Conservation (phyloP, 352 stramenopile species). For the Globisporangium mamillatum region DNA sequence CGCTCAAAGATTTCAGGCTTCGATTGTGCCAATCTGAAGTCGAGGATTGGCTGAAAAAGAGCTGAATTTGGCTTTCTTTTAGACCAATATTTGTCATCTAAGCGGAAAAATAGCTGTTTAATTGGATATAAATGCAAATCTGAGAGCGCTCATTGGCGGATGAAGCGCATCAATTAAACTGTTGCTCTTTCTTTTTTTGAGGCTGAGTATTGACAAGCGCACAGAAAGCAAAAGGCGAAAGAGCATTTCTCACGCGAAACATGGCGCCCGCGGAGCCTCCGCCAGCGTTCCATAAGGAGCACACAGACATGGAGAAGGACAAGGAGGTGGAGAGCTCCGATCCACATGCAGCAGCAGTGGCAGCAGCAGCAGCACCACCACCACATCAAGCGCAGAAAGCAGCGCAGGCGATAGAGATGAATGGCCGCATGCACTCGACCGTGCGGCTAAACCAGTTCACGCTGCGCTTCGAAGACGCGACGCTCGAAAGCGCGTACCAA, state of each 20-base stretch:
- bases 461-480: constrained; percentile 71
- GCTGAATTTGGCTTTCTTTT: neutral
- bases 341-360: constrained; percentile 4
- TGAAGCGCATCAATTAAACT: neutral
- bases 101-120: neutral
- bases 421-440: constrained; percentile 56
- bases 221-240: neutral
- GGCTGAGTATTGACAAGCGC: constrained; percentile 4
- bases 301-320: neutral
- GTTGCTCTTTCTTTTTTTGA: neutral
- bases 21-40: neutral
- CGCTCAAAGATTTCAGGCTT: neutral
- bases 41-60: neutral
- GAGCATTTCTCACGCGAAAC: neutral
- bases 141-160: neutral
- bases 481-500: constrained; percentile 62
- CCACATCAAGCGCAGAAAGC: neutral
- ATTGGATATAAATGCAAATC: neutral
- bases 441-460: constrained; percentile 81
- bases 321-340: neutral
- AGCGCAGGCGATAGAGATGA: constrained; percentile 8
- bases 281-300: neutral
- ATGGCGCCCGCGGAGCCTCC: constrained; percentile 1
- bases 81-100: neutral
- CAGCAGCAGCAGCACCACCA: neutral